Base-by-base conservation (phyloP, 1,139 yeast genomes). In the Suhomyces choctaworum region DNA sequence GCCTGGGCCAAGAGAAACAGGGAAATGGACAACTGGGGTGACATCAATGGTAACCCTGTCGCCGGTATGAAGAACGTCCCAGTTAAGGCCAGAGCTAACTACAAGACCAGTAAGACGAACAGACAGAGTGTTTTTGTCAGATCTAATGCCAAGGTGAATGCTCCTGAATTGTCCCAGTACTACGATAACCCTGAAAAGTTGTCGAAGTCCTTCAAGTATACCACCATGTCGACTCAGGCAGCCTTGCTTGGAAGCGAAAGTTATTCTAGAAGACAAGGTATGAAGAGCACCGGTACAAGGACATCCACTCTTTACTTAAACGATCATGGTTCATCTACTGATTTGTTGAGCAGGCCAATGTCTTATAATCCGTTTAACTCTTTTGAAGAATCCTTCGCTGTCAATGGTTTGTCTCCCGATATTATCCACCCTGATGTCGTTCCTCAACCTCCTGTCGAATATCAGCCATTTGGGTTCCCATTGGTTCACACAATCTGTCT, bases 391-490 rank as follows among this genome's bases (percentile, higher is more conserved):
- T 52, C 62, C 22, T 44, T 35, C 15, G 41, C 46, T 3, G 61
- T 75, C 15, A 66, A 64, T 32, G 73, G 80, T n/a, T 66, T 85
- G 45, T 79, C 83, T 22, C 78, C 87, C 7, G 83, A 82, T 44
- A 65, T 85, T 16, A 82, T 90, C 36, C 94, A 78, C 48, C 79
- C 84, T 1, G 81, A 80, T 51, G 82, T 73, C 36, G 78, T 82
- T 14, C 79, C 95, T 2, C 97, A 90, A 60, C 97, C 97, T 3
- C 95, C 96, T 1, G 76, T 81, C 13, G 87, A 78, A 46, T 89
- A 80, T 64, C 90, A 84, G 64, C 97, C 97, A 6, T 88, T 75
- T 62, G 88, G 84, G 1, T 87, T 70, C 55, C 98, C 97, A 8
- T 72, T 92, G 44, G 88, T 90, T 9, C 97, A 92, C 54, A 71